These are phyloP conservation scores for Diaporthe amygdali DNA, from an alignment of 2,329 filamentous ascomycete species.

Conservation along the genomic window DNA sequence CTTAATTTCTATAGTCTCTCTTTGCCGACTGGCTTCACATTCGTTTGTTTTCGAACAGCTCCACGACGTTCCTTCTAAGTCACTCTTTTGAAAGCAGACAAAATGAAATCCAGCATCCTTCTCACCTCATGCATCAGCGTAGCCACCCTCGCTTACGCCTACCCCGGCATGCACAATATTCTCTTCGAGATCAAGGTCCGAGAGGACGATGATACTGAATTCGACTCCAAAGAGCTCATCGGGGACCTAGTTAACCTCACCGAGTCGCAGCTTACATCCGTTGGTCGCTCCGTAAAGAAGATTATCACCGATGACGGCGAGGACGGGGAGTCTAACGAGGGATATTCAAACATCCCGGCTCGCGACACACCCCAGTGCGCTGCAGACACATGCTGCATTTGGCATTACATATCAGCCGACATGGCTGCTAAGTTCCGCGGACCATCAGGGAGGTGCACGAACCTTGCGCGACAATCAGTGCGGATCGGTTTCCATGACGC, in stretches of 20 bases:
- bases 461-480: constrained; percentile 48
- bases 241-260: constrained; percentile 44
- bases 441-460: constrained; percentile 45
- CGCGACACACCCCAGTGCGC: background rate
- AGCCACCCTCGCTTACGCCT: background rate
- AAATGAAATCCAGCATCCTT: background rate
- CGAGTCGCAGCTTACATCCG: constrained; percentile 37
- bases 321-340: constrained; percentile 20
- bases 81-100: background rate
- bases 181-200: constrained; percentile 26
- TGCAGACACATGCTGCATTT: constrained; percentile 38
- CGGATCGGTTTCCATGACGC: constrained; percentile 54
- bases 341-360: background rate
- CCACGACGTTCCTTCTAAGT: background rate
- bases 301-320: constrained; percentile 38
- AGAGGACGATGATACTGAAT: constrained; percentile 33
- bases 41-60: background rate
- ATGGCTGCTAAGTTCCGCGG: constrained; percentile 43
- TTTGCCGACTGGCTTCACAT: background rate
- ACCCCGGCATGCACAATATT: constrained; percentile 32
- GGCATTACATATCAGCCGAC: constrained; percentile 48
- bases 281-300: constrained; percentile 43
- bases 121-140: background rate
- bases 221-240: constrained; percentile 45
- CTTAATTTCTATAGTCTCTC: background rate